These are phyloP conservation scores for Xylona heveae DNA, from an alignment of 495 filamentous ascomycete genomes.

Conservation along the genomic window DNA sequence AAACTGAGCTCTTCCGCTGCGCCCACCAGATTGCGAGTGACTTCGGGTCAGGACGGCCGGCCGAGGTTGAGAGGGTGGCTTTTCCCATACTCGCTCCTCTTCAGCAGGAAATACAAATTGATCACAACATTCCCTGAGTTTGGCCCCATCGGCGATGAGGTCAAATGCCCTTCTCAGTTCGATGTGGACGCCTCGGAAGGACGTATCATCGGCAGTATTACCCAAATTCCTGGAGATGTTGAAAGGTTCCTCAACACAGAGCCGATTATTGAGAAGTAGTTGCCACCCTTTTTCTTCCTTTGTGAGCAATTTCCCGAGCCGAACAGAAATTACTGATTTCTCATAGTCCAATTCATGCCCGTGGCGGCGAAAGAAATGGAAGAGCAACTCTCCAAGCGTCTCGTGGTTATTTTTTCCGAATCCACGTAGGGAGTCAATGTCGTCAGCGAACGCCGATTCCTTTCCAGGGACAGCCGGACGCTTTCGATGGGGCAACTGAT, in stretches of 20 bases:
- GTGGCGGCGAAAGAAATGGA: slow-evolving; percentile 87
- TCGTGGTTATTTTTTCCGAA: slow-evolving; percentile 70
- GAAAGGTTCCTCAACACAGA: slow-evolving; percentile 96
- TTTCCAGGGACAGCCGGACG: slow-evolving; percentile 33
- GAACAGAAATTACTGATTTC: slow-evolving; percentile 62
- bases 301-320: slow-evolving; percentile 61
- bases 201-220: slow-evolving; percentile 88
- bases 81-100: slow-evolving; percentile 57
- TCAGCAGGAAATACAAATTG: slow-evolving; percentile 70
- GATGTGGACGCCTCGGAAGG: slow-evolving; percentile 72
- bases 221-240: slow-evolving; percentile 84
- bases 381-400: slow-evolving; percentile 60
- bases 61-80: slow-evolving; percentile 38
- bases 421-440: slow-evolving; percentile 45
- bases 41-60: slow-evolving; percentile 35
- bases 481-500: slow-evolving; percentile 49
- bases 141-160: slow-evolving; percentile 41
- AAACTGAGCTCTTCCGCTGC: slow-evolving; percentile 26
- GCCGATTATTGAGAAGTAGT: slow-evolving; percentile 47
- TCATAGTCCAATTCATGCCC: slow-evolving; percentile 86
- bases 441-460: slow-evolving; percentile 63
- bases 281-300: slow-evolving; percentile 80
- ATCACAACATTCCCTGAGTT: slow-evolving; percentile 62
- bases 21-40: slow-evolving; percentile 23
- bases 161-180: slow-evolving; percentile 81